Evolutionary conservation across 148 eudicot genomes (phyloP), one percentile per base, ranked within the genome.

Genomic region (Tetragonia tetragonoides): DNA sequence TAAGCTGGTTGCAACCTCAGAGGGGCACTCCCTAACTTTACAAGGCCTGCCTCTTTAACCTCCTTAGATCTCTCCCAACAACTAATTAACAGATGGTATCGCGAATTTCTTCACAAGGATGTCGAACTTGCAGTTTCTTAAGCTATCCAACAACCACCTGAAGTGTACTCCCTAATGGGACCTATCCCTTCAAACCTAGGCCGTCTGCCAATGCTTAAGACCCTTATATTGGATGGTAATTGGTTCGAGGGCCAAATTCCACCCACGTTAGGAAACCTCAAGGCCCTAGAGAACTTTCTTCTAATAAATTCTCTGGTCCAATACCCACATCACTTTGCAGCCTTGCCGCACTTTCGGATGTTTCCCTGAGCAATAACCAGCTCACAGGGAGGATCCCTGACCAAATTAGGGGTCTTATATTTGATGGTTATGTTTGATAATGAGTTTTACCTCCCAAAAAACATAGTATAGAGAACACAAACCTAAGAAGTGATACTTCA

Each of bases 31-130:
- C 94, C 98, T 40, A 85, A 49, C 40, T 94, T 94, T 80, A 79
- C 80, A 67, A 87, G 56, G 24, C 90, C 93, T 10, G 28, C 84
- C 60, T 86, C 93, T 2, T 74, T 94, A 70, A 86, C 75, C 71
- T 86, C 92, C 39, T 70, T 90, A 42, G 98, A 92, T 85, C 81
- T 92, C 59, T 92, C 97, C 97, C 10, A 75, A 87, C 41, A 94
- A 91, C 84, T 84, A 81, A 64, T 85, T 89, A 81, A 85, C 83
- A 4, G 84, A 77, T 65, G 95, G 92, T 63, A 68, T 90, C 64
- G 70, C 87, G 0, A 73, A 66, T 79, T 83, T 92, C 82, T 77
- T 94, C 81, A 21, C 77, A 3, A 85, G 78, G 24, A 86, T 88
- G 93, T 64, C 90, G 1, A 90, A 81, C 49, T 79, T 94, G 82